Conservation (phyloP, 108 stramenopile genomes). For the Phaeodactylum tricornutum region DNA sequence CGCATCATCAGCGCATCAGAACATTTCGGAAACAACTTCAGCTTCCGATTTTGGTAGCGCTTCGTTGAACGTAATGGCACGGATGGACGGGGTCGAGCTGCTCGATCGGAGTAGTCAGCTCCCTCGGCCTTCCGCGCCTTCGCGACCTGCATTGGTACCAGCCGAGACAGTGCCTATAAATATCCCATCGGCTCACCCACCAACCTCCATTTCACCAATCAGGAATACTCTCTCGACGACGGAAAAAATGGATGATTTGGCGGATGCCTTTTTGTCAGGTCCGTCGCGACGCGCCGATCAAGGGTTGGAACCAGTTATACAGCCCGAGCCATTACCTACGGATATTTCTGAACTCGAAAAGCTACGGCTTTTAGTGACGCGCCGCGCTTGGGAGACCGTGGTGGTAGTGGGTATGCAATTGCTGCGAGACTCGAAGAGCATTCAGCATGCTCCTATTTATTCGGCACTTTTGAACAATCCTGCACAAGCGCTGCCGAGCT, state of each 20-base stretch:
- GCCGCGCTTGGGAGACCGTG: conserved; percentile 75
- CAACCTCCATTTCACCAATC: too few relatives aligned
- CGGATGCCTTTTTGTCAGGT: conserved; percentile 31
- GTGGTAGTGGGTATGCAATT: conserved; percentile 31
- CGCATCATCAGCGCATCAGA: too few relatives aligned
- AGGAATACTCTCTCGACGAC: too few relatives aligned
- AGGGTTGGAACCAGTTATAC: conserved; percentile 10
- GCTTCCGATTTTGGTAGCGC: too few relatives aligned
- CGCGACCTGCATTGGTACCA: too few relatives aligned
- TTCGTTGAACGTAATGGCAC: too few relatives aligned
- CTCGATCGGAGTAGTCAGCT: too few relatives aligned
- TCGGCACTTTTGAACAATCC: conserved; percentile 14
- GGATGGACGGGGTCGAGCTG: too few relatives aligned
- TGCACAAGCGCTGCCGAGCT: background rate
- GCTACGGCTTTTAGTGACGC: conserved; percentile 31
- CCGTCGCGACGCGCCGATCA: conserved; percentile 16
- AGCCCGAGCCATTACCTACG: conserved; percentile 24
- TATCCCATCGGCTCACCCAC: too few relatives aligned
- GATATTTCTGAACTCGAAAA: conserved; percentile 15
- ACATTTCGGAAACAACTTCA: too few relatives aligned
- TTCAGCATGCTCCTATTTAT: conserved; percentile 26
- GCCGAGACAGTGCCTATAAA: too few relatives aligned
- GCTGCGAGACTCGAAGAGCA: conserved; percentile 3
- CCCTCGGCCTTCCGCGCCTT: too few relatives aligned
- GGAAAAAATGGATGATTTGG: conserved; percentile 16